Evolutionary conservation across 2,329 filamentous ascomycete genomes (phyloP), one percentile per base, ranked within the genome.

Genomic region (Nectriaceae sp.): DNA sequence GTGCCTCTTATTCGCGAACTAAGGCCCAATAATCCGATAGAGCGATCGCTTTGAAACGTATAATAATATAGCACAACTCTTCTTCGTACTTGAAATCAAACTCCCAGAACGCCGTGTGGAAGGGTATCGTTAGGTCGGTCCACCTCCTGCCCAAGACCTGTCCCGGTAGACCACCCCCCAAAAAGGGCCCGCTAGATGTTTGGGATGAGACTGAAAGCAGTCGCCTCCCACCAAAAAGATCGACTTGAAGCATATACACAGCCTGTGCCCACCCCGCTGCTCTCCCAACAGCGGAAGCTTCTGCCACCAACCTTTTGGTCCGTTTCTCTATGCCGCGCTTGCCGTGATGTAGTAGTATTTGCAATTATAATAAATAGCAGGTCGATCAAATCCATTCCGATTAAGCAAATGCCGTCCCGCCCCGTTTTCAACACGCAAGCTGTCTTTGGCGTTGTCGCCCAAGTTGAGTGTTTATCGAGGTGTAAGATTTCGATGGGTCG

Each of bases 181-280:
- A 49, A 56, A 50, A 57, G 48, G 56, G 54, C 42, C 48, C 51
- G 51, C 48, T 51, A 49, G 48, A 43, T 53, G 47, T 40, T 45
- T 39, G 40, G 41, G 21, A 47, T 44, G 43, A 40, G 52, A 46
- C 49, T 38, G 44, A 48, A 46, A 41, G 46, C 46, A 37, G 44
- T 42, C 50, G 51, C 49, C 54, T 56, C 53, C 59, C 57, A 53
- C 55, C 52, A 52, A 53, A 62, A 57, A 59, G 56, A 63, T 59
- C 55, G 60, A 58, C 55, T 60, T 49, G 57, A 64, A 64, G 61
- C 56, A 57, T 64, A 60, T 61, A 62, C 61, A 64, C 49, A 54
- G 54, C 54, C 55, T 47, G 55, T 54, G 45, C n/a, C 42, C 21
- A 29, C 48, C 42, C 40, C 52, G 51, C 52, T 39, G 21, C 46